phyloP scores from a whole-genome alignment of 2,329 filamentous ascomycete species.

The Verruconis gallopava region DNA sequence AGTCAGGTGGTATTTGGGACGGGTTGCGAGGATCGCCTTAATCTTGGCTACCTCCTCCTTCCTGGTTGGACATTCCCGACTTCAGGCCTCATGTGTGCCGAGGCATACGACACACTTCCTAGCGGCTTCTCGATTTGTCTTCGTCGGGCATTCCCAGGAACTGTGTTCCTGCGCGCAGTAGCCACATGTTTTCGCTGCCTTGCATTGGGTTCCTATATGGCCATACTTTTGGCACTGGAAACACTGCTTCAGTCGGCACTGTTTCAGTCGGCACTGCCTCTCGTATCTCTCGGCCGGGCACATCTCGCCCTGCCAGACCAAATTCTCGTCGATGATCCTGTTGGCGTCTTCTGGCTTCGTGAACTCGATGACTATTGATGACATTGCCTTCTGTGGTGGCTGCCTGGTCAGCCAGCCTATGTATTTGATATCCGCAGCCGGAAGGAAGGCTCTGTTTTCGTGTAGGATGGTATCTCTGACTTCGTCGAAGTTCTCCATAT shows the following conservation, averaged over 20 bases:
- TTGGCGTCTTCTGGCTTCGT: conserved; percentile 14
- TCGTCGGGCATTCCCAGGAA: conserved; percentile 11
- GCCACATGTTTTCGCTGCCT: too few species aligned
- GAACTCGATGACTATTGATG: conserved; percentile 13
- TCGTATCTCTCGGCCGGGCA: conserved; percentile 13
- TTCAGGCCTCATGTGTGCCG: conserved; percentile 12
- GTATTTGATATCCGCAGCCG: too few species aligned
- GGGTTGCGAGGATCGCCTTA: too few species aligned
- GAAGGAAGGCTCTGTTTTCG: conserved; percentile 14
- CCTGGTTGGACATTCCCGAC: conserved; percentile 9
- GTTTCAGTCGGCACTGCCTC: conserved; percentile 12
- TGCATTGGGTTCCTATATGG: too few species aligned
- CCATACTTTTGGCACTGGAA: too few species aligned
- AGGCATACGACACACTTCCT: conserved; percentile 13
- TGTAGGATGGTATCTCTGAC: conserved; percentile 13
- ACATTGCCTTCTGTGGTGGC: conserved; percentile 11
- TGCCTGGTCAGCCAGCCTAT: too few species aligned
- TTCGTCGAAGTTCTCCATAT: conserved; percentile 13
- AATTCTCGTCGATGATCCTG: conserved; percentile 14
- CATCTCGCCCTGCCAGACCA: conserved; percentile 13
- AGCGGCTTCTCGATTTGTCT: conserved; percentile 5
- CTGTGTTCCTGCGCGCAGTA: conserved; percentile 12
- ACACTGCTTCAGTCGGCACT: too few species aligned
- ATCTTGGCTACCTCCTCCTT: conserved; percentile 13
- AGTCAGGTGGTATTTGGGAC: too few species aligned